Evolutionary conservation across 345 rosid species (phyloP), one percentile per base, ranked within the genome.

Genomic region (Salix suchowensis): DNA sequence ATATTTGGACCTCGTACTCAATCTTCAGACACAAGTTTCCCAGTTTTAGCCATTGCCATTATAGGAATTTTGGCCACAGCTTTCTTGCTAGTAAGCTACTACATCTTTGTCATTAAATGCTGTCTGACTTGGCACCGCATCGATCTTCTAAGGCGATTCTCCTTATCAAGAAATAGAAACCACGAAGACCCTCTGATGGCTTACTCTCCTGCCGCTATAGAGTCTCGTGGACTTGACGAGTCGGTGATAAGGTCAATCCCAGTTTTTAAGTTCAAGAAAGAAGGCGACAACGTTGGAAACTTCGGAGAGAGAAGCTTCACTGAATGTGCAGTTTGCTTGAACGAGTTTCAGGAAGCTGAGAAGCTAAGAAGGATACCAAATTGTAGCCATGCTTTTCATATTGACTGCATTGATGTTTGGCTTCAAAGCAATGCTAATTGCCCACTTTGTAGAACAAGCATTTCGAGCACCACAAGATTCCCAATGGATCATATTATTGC

Each of bases 341-440:
- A 76, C 26, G 97, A 94, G 90, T 94, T 94, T 77, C 88, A 86
- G 69, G 97, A 91, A 66, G 87, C 91, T 3, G 98, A 95, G 87
- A 93, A 84, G 79, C 86, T 93, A 4, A 85, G 88, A 74, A 83
- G 80, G 44, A 86, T 95, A 26, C 98, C 98, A 6, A 88, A 82
- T 13, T 95, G 98, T 46, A 60, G 78, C 82, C 98, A 95, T 82
- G 88, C 91, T 55, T 95, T 95, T 61, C 98, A 95, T 71, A 90
- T 95, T 2, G 97, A 95, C 71, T 95, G 97, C 85, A 91, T 95
- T 65, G 98, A 93, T 80, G 78, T 90, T 67, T 95, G 98, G 97
- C 97, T 95, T 55, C 98, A 93, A 78, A 88, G 73, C 88, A 91
- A 91, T 73, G 91, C 94, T 1, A 94, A 91, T 70, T 94, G 98